Base-by-base conservation (phyloP, 345 rosid species). In the Moricandia moricandioides region DNA sequence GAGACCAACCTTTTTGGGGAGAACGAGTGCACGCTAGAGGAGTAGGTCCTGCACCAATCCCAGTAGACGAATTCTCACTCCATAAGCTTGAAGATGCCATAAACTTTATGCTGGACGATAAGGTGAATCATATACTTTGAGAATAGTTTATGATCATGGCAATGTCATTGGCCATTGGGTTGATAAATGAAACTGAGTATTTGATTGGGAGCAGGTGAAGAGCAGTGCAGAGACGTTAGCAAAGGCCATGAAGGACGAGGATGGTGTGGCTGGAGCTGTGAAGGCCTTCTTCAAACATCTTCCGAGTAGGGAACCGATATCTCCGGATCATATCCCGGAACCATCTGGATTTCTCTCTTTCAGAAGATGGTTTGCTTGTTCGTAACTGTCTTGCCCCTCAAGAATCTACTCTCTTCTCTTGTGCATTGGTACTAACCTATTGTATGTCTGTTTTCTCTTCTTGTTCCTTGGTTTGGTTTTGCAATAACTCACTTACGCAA, bases 1-100 rank as follows among this genome's bases (percentile, higher is more conserved):
- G 98, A 30, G 99, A 96, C 80, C 99, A 96, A 84, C 96, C 92
- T 49, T 95, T 95, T 81, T 95, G 99, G 99, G 99, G 99, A 78
- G 97, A 92, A n/a, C 82, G 80, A 72, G 98, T 95, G 29, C 87
- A 87, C 73, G 97, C 88, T 72, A 86, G 98, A 77, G 88, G 96
- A 65, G 94, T 95, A 7, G 99, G 99, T 62, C 99, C 99, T 71
- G 35, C 81, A 2, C 99, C 99, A 33, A 92, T 95, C 35, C 97
- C 93, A 31, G 86, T 95, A 3, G 97, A 92, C 8, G 98, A 96
- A 70, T 92, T 92, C 79, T 86, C 96, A 33, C 90, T 85, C 70
- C 80, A 85, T 16, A 96, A 92, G 82, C 82, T 95, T 77, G 82
- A 90, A 76, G 80, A 79, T 70, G 95, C 95, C 34, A 89, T 91